Base-by-base conservation (phyloP, 108 stramenopile species). In the Pseudonitzschia multiseries region DNA sequence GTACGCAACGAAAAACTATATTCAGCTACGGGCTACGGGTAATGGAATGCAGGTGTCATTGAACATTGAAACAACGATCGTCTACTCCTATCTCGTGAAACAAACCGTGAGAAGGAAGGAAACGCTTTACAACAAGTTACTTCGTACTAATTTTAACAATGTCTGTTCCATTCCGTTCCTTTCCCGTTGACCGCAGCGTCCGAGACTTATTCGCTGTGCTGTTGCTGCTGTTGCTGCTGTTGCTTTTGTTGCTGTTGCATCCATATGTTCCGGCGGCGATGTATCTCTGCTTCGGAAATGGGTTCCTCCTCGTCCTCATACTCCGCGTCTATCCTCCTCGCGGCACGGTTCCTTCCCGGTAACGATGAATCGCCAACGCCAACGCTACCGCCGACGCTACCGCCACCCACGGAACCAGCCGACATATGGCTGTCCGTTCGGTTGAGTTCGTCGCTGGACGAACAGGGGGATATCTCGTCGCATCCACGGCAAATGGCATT, bases 231-330 rank as follows among this genome's bases (percentile, higher is more conserved):
- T 12, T 62, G 61, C 33, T 62, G 61, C 32, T n/a, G 61, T 12
- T 62, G 28, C 32, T 62, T 8, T 0, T 62, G 61, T 1, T 62
- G 61, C 32, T n/a, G 61, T 12, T n/a, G 12, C 40, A 12, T 41
- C 61, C 61, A 62, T 5, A 62, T 18, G 40, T 31, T 32, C 18
- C 61, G 61, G n/a, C 61, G 61, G 12, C 61, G 61, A 17, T 62
- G 9, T 14, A 62, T 62, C 61, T 62, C 61, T 40, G 26, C 31
- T 62, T 62, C 61, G 20, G 61, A 40, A 17, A 62, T 62, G 26
- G 40, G 12, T 33, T 33, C 33, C 15, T 40, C 61, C 6, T 33
- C 12, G 46, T 48, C 13, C 13, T 48, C 46, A 54, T 13, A 24
- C 8, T 24, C 24, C 2, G 2, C 6, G 24, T 54, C 53, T 54